Percentiles rank a stretch among this genome's conserved stretches.
Evolutionary conservation across 345 rosid genomes (phyloP).

Genomic region (Pugionium cornutum): DNA sequence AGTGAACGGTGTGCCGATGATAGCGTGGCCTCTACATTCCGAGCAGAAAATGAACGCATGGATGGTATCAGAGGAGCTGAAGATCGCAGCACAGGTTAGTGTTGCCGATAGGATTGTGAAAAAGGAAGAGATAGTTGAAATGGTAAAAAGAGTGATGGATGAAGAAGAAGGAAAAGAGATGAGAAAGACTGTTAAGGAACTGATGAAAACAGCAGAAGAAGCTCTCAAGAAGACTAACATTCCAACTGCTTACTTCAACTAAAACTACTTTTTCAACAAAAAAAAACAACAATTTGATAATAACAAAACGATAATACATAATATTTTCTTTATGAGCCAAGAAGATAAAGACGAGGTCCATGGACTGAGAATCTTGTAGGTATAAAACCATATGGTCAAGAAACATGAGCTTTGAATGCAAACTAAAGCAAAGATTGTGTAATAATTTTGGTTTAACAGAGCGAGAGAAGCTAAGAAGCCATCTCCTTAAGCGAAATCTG

Average conservation of each 20-base stretch:
- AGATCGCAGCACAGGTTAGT: conserved; percentile 41
- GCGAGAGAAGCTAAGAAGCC: neutral
- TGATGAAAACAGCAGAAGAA: conserved; percentile 43
- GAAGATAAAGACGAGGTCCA: too few species aligned
- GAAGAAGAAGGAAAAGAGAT: conserved; percentile 39
- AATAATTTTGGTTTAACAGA: conserved; percentile 1
- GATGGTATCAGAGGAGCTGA: conserved; percentile 44
- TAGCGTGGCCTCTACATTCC: conserved; percentile 62
- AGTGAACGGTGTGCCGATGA: conserved; percentile 57
- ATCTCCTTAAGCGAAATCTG: conserved; percentile 15
- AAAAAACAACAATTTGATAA: neutral
- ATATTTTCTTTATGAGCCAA: too few species aligned
- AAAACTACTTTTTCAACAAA: neutral
- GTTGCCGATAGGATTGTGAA: conserved; percentile 30
- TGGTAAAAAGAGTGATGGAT: conserved; percentile 52
- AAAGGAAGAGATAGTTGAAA: conserved; percentile 45
- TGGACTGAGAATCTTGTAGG: too few species aligned
- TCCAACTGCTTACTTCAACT: conserved; percentile 19
- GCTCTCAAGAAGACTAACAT: conserved; percentile 28
- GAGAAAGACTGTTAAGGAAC: conserved; percentile 37
- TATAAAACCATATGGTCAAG: neutral
- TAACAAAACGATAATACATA: neutral
- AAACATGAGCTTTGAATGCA: conserved; percentile 8
- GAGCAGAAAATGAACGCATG: conserved; percentile 61
- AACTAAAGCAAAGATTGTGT: conserved; percentile 12